Conservation (phyloP, 2,329 filamentous ascomycete genomes). For the Ophiocordyceps unilateralis region DNA sequence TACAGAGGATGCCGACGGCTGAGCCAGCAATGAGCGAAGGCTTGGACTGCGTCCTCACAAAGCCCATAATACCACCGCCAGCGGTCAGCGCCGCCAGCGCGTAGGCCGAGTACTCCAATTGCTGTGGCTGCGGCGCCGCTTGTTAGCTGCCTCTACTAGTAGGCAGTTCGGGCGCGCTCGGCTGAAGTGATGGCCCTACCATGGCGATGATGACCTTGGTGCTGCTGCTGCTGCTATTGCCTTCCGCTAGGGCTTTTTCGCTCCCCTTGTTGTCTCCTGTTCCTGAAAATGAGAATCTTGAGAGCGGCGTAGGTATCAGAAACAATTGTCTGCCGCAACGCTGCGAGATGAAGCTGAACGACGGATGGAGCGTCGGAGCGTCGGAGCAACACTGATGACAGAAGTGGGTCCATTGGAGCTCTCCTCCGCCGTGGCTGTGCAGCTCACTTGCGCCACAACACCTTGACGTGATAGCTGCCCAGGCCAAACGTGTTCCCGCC, state of each 20-base stretch:
- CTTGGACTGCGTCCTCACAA: constrained; percentile 65
- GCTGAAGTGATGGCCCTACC: neutral
- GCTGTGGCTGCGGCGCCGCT: constrained; percentile 1
- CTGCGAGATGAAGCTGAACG: neutral
- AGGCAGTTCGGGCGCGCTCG: neutral
- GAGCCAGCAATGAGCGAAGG: constrained; percentile 76
- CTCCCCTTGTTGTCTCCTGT: too few relatives aligned
- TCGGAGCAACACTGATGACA: neutral
- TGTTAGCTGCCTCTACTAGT: neutral
- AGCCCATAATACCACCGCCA: constrained; percentile 75
- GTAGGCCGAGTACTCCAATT: constrained; percentile 45
- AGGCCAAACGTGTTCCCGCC: neutral
- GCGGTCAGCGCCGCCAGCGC: constrained; percentile 69
- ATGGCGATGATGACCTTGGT: neutral
- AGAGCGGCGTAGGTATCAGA: neutral
- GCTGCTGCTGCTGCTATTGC: neutral
- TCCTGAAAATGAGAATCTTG: too few relatives aligned
- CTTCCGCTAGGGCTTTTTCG: too few relatives aligned
- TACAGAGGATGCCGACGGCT: constrained; percentile 55
- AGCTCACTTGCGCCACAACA: neutral
- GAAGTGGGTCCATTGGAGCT: too few relatives aligned
- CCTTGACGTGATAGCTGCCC: neutral
- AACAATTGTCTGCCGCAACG: neutral
- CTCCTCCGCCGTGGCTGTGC: neutral
- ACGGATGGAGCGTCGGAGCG: neutral